A percentile compares a stretch with the other conserved stretches of the same genome.
Conservation (phyloP, 257 asterid genomes). For the Solanum chmielewskii region DNA sequence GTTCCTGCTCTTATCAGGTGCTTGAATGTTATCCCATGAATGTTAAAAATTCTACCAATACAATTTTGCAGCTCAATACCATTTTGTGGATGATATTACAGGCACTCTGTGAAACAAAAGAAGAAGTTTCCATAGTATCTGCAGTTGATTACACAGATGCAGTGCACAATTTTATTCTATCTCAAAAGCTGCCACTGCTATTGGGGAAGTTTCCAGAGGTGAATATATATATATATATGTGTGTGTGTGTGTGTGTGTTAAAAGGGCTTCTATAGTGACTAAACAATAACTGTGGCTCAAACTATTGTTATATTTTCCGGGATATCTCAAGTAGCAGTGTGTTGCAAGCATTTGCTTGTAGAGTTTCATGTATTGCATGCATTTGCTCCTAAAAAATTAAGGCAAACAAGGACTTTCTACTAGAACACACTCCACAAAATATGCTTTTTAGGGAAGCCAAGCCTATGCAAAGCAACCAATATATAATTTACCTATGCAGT, state of each 20-base stretch:
- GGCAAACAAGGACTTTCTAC: background rate
- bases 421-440: background rate
- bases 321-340: background rate
- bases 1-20: constrained; percentile 63
- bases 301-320: background rate
- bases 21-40: background rate
- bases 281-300: background rate
- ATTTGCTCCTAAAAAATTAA: background rate
- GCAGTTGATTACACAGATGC: constrained; percentile 87
- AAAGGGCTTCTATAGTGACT: background rate
- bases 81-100: constrained; percentile 17
- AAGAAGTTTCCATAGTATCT: constrained; percentile 77
- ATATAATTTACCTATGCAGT: background rate
- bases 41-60: background rate
- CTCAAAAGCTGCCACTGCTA: constrained; percentile 77
- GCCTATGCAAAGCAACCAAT: background rate
- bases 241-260: background rate
- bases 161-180: constrained; percentile 85
- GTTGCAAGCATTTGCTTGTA: background rate
- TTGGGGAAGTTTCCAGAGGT: constrained; percentile 99
- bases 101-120: constrained; percentile 39
- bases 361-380: background rate
- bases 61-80: background rate
- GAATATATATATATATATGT: background rate
- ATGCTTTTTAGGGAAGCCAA: background rate